A percentile compares a stretch with the other conserved stretches of the same genome.
Evolutionary conservation across 192 early-diverging fungal species (phyloP).

Genomic region (Coemansia sp.): DNA sequence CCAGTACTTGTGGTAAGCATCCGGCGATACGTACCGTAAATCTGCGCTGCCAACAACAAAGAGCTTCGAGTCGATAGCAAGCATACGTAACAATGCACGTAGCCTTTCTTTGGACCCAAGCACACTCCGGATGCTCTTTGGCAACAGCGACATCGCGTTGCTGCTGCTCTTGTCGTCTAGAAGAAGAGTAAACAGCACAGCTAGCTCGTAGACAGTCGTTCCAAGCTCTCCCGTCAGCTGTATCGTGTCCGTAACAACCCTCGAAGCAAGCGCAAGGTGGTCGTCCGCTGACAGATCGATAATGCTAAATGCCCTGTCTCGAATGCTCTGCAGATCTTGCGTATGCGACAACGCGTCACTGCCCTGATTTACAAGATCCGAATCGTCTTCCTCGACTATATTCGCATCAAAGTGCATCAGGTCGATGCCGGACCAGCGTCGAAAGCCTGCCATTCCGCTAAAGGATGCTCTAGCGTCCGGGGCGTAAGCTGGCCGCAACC

Average conservation of each 20-base stretch:
- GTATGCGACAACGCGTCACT: not conserved
- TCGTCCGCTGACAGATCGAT: slow-evolving; percentile 1
- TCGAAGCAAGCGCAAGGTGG: slow-evolving; percentile 13
- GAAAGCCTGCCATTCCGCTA: slow-evolving; percentile 21
- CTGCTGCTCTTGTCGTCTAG: not conserved
- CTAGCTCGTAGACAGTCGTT: slow-evolving; percentile 26
- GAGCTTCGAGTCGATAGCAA: slow-evolving; percentile 9
- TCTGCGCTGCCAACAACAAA: slow-evolving; percentile 36
- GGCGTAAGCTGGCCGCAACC: slow-evolving; percentile 31
- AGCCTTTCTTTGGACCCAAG: not conserved
- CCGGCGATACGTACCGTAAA: slow-evolving; percentile 31
- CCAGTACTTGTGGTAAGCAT: slow-evolving; percentile 28
- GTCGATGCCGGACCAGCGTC: not conserved
- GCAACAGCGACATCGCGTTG: not conserved
- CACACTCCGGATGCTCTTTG: not conserved
- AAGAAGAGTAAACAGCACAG: slow-evolving; percentile 5
- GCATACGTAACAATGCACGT: slow-evolving; percentile 5
- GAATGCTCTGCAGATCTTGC: not conserved
- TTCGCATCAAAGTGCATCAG: slow-evolving; percentile 6
- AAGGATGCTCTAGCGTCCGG: not conserved
- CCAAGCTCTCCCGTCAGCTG: slow-evolving; percentile 31
- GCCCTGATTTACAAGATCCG: not conserved
- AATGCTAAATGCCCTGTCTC: not conserved
- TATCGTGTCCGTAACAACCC: slow-evolving; percentile 12
- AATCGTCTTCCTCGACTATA: not conserved